Conservation (phyloP, 2,329 filamentous ascomycete species). For the Fulvia fulva region DNA sequence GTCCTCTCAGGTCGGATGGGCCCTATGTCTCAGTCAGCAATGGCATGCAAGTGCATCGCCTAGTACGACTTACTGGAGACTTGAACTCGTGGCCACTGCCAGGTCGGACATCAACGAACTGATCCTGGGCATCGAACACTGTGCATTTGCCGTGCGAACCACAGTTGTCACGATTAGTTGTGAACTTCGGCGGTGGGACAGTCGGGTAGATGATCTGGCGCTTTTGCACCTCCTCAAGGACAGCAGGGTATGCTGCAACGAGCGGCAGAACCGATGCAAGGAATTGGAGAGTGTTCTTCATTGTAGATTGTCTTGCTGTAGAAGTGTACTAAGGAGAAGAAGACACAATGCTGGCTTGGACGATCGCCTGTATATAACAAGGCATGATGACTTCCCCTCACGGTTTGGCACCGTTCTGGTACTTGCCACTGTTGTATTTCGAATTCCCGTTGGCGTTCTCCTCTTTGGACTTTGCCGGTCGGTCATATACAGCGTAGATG, state of each 20-base stretch:
- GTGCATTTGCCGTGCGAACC: constrained; percentile 19
- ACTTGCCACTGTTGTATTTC: background rate
- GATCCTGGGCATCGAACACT: constrained; percentile 29
- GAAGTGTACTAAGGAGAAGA: too few species aligned
- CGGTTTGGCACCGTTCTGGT: background rate
- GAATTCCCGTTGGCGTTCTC: background rate
- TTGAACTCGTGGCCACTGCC: constrained; percentile 28
- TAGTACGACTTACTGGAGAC: constrained; percentile 20
- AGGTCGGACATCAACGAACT: constrained; percentile 24
- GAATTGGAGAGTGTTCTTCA: constrained; percentile 1
- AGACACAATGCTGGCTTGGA: too few species aligned
- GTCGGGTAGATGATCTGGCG: constrained; percentile 9
- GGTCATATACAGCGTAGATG: background rate
- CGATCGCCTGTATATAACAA: too few species aligned
- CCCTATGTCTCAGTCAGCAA: too few species aligned
- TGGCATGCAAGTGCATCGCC: constrained; percentile 2
- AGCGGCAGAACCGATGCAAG: constrained; percentile 15
- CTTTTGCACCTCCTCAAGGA: constrained; percentile 13
- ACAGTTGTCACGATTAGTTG: constrained; percentile 17
- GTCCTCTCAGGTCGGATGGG: constrained; percentile 29
- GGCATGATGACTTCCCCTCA: too few species aligned
- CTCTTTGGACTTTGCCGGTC: background rate
- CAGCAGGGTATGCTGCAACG: constrained; percentile 15
- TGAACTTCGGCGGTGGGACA: constrained; percentile 15
- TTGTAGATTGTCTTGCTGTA: background rate